These are phyloP conservation scores for Emergomyces africanus DNA, from an alignment of 2,329 filamentous ascomycete species.

Conservation along the genomic window DNA sequence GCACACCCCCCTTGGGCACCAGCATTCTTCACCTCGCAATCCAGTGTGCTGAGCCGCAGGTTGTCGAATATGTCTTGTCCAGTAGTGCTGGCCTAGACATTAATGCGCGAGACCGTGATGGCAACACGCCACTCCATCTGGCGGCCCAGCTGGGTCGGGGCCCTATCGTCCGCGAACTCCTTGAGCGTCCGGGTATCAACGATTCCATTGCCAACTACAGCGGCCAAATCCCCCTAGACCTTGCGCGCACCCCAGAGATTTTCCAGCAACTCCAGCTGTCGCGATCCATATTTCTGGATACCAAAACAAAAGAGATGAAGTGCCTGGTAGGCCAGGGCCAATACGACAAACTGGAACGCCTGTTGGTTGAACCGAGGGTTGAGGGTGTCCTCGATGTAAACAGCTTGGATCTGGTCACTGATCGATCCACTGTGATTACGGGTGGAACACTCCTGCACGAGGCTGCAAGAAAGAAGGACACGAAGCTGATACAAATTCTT, in stretches of 20 bases:
- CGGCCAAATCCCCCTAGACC: slow-evolving; percentile 73
- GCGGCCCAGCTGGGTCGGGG: slow-evolving; percentile 72
- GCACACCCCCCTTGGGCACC: slow-evolving; percentile 48
- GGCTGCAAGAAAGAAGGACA: slow-evolving; percentile 76
- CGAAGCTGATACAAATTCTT: slow-evolving; percentile 75
- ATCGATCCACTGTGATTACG: slow-evolving; percentile 59
- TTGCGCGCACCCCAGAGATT: slow-evolving; percentile 84
- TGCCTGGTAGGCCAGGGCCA: slow-evolving; percentile 58
- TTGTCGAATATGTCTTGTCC: slow-evolving; percentile 90
- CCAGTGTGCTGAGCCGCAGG: slow-evolving; percentile 83
- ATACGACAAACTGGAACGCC: slow-evolving; percentile 63
- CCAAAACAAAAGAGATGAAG: slow-evolving; percentile 73
- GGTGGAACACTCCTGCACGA: slow-evolving; percentile 94
- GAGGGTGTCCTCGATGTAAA: slow-evolving; percentile 88
- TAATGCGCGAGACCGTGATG: slow-evolving; percentile 83
- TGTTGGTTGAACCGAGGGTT: slow-evolving; percentile 73
- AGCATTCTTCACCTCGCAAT: slow-evolving; percentile 87
- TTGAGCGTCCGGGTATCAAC: slow-evolving; percentile 74
- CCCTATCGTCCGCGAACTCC: slow-evolving; percentile 66
- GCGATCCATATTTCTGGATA: slow-evolving; percentile 78
- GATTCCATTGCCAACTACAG: slow-evolving; percentile 76
- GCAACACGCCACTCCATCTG: slow-evolving; percentile 84
- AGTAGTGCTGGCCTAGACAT: slow-evolving; percentile 61
- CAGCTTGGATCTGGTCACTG: slow-evolving; percentile 73
- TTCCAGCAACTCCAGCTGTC: slow-evolving; percentile 90